Evolutionary conservation across 2,329 filamentous ascomycete species (phyloP).

Genomic region (Aspergillus ibericus): DNA sequence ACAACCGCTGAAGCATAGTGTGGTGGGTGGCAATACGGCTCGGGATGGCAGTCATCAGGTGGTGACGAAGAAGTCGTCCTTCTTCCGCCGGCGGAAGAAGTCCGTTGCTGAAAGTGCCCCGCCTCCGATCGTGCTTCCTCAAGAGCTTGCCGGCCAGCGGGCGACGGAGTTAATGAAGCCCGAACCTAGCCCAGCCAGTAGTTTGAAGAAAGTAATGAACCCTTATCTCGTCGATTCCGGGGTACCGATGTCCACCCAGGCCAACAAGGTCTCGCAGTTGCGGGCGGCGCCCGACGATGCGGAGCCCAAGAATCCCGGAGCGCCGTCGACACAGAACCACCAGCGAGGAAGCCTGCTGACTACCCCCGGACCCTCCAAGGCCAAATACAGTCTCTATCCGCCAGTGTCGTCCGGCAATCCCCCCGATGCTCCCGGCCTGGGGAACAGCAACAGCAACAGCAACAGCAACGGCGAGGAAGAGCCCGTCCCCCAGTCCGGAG

Average conservation of each 20-base stretch:
- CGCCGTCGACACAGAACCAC: slow-evolving; percentile 22
- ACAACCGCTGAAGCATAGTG: slow-evolving; percentile 28
- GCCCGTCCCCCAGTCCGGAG: slow-evolving; percentile 19
- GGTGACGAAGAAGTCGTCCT: slow-evolving; percentile 89
- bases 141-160: slow-evolving; percentile 46
- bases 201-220: slow-evolving; percentile 81
- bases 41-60: slow-evolving; percentile 50
- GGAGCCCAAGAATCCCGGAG: slow-evolving; percentile 19
- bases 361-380: slow-evolving; percentile 23
- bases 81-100: slow-evolving; percentile 92
- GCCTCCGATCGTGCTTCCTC: slow-evolving; percentile 55
- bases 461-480: slow-evolving; percentile 40
- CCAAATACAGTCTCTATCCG: slow-evolving; percentile 31
- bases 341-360: slow-evolving; percentile 28
- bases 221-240: slow-evolving; percentile 63
- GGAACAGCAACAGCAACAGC: slow-evolving; percentile 38
- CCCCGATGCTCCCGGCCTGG: slow-evolving; percentile 35
- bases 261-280: slow-evolving; percentile 23
- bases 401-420: slow-evolving; percentile 20
- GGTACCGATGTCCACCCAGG: slow-evolving; percentile 14
- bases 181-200: slow-evolving; percentile 68
- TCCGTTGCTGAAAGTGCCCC: slow-evolving; percentile 69
- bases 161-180: slow-evolving; percentile 29
- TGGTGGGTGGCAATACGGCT: slow-evolving; percentile 21
- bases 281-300: slow-evolving; percentile 17